phyloP scores from a whole-genome alignment of 2,329 filamentous ascomycete genomes.

The Cryphonectria radicalis region DNA sequence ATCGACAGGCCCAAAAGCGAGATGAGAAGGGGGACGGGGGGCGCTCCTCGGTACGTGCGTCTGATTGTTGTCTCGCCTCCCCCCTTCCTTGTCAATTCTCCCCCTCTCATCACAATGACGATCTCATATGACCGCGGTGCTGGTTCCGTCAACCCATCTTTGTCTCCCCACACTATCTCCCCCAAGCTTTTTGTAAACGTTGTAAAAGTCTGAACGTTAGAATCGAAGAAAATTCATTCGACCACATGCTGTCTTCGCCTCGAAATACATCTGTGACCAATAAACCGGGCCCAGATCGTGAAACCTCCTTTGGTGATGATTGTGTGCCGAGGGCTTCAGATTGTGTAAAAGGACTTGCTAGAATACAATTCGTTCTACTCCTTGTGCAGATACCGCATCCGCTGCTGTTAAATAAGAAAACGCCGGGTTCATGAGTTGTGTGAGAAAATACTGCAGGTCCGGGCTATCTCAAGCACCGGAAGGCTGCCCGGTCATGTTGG shows the following conservation, averaged over 20 bases:
- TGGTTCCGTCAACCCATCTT: not conserved
- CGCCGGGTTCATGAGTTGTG: slow-evolving; percentile 34
- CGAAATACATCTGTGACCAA: slow-evolving; percentile 20
- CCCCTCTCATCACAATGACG: not conserved
- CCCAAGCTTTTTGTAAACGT: slow-evolving; percentile 7
- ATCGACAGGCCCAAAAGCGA: slow-evolving; percentile 15
- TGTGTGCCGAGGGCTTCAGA: slow-evolving; percentile 17
- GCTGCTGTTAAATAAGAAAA: slow-evolving; percentile 36
- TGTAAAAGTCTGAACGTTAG: slow-evolving; percentile 26
- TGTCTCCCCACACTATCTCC: no score
- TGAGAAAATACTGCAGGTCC: slow-evolving; percentile 28
- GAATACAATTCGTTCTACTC: slow-evolving; percentile 28
- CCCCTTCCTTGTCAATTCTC: not conserved
- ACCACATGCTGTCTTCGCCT: slow-evolving; percentile 13
- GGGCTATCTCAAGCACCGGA: slow-evolving; percentile 30
- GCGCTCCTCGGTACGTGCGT: slow-evolving; percentile 1
- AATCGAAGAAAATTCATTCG: slow-evolving; percentile 25
- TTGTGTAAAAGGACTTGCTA: slow-evolving; percentile 26
- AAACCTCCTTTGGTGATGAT: slow-evolving; percentile 7
- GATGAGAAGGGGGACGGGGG: not conserved
- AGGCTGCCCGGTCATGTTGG: not conserved
- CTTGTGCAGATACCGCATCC: slow-evolving; percentile 32
- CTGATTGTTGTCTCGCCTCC: not conserved
- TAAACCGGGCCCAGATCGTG: slow-evolving; percentile 19
- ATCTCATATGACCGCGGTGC: not conserved